Base-by-base conservation (phyloP, 2,329 filamentous ascomycete genomes). In the Claviceps spartinae region DNA sequence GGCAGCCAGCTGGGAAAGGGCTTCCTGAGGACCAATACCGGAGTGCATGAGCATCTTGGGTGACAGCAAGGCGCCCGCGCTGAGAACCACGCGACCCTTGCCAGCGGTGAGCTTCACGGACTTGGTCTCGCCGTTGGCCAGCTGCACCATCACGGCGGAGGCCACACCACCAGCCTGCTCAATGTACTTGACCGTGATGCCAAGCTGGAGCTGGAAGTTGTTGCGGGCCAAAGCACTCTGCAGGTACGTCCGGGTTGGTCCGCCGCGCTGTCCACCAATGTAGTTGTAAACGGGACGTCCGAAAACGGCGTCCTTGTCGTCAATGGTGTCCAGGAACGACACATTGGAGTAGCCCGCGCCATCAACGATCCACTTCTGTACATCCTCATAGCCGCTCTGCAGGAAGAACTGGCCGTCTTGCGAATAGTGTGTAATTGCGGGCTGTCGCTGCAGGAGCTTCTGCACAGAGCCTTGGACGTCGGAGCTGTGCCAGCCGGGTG, bases 311-410 rank as follows among this genome's bases (percentile, higher is more conserved):
- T 65, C 66, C 60, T 77, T 77, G 20, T 71, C 60, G 54, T 74
- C 60, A 0, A 72, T 67, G 5, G 64, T 58, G 1, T 68, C 67
- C 37, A 76, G 76, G 54, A 78, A 66, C 14, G 68, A 66, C 3
- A 77, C 70, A 11, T 77, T 66, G 4, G 65, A 60, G 54, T 72
- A 77, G 8, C 71, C 71, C 16, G 73, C 71, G 38, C 65, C 66
- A 8, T 71, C 66, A 5, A 79, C 74, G 3, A 79, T 62, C 74
- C 75, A 78, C 38, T 70, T 62, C 54, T 64, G 70, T 0, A 71
- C 72, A 8, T 68, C 72, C 1, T 71, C 63, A 9, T 49, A 49
- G 37, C 72, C 73, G 20, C 63, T 68, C 58, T 76, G 72, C 36
- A 73, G 56, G 54, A 77, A 77, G 48, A 68, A 66, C 43, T 69